Percentiles rank a stretch among this genome's conserved stretches.
Conservation (phyloP, 192 early-diverging fungal genomes). For the Gaertneriomyces sp. region DNA sequence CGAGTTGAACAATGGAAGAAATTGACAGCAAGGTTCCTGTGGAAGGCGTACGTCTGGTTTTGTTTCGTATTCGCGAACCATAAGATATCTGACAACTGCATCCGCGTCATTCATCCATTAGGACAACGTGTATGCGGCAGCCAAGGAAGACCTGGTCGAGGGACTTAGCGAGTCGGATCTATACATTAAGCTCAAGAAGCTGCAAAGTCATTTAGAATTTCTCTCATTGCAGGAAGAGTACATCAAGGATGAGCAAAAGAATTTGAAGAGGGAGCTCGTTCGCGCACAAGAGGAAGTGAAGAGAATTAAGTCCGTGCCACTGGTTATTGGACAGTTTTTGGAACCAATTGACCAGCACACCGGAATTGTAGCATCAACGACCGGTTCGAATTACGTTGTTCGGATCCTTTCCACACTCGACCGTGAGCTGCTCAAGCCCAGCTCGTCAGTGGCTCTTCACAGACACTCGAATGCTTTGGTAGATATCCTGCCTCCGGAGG, state of each 20-base stretch:
- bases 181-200: slow-evolving; percentile 91
- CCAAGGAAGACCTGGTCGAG: slow-evolving; percentile 38
- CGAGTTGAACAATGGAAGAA: slow-evolving; percentile 16
- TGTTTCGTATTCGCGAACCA: background rate
- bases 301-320: slow-evolving; percentile 94
- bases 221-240: slow-evolving; percentile 97
- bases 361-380: slow-evolving; percentile 91
- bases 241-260: slow-evolving; percentile 98
- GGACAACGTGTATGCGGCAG: slow-evolving; percentile 30
- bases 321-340: slow-evolving; percentile 98
- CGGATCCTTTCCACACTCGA: slow-evolving; percentile 96
- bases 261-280: slow-evolving; percentile 89
- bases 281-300: slow-evolving; percentile 97
- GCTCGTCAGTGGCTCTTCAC: slow-evolving; percentile 89
- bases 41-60: slow-evolving; percentile 19
- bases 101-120: background rate
- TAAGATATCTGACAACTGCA: background rate
- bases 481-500: slow-evolving; percentile 96
- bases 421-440: slow-evolving; percentile 94
- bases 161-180: slow-evolving; percentile 77
- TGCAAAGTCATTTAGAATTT: slow-evolving; percentile 92
- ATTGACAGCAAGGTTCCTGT: slow-evolving; percentile 22
- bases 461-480: slow-evolving; percentile 95
- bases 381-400: slow-evolving; percentile 86
- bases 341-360: slow-evolving; percentile 96